Conservation (phyloP, 2,329 filamentous ascomycete genomes). For the Plenodomus biglobosus region DNA sequence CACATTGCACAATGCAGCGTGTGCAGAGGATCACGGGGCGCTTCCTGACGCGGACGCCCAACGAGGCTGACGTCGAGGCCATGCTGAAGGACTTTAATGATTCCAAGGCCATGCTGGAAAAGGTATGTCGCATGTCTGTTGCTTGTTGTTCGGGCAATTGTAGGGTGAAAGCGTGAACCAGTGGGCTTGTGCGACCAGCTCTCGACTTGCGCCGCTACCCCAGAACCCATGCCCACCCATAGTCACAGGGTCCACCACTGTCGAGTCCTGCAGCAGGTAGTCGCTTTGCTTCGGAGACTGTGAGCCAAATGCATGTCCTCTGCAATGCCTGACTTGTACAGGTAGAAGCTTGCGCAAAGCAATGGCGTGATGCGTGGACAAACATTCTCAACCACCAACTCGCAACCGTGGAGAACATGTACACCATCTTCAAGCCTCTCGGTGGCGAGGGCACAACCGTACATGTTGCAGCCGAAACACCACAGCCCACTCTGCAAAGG, state of each 20-base stretch:
- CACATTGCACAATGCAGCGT: slow-evolving; percentile 60
- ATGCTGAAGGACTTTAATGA: slow-evolving; percentile 80
- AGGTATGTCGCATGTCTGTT: slow-evolving; percentile 53
- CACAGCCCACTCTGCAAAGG: slow-evolving; percentile 63
- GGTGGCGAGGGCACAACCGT: slow-evolving; percentile 60
- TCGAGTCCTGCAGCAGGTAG: neutral
- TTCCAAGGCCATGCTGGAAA: slow-evolving; percentile 71
- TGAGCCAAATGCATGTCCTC: neutral
- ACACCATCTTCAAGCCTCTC: slow-evolving; percentile 75
- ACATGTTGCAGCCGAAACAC: slow-evolving; percentile 61
- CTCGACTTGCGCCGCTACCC: no score
- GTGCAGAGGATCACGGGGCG: slow-evolving; percentile 75
- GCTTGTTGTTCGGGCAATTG: neutral
- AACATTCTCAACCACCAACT: slow-evolving; percentile 70
- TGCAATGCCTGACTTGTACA: slow-evolving; percentile 39
- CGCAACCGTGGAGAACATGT: slow-evolving; percentile 66
- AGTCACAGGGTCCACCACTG: neutral
- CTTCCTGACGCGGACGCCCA: slow-evolving; percentile 69
- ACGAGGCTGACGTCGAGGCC: slow-evolving; percentile 74
- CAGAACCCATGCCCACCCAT: slow-evolving; percentile 2
- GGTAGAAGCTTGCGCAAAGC: slow-evolving; percentile 74
- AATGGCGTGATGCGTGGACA: slow-evolving; percentile 79
- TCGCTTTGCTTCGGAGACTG: neutral
- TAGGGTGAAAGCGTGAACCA: slow-evolving; percentile 6
- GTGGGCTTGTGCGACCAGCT: slow-evolving; percentile 15